Evolutionary conservation across 2,329 filamentous ascomycete genomes (phyloP).

Genomic region (Fusarium verticillioides): DNA sequence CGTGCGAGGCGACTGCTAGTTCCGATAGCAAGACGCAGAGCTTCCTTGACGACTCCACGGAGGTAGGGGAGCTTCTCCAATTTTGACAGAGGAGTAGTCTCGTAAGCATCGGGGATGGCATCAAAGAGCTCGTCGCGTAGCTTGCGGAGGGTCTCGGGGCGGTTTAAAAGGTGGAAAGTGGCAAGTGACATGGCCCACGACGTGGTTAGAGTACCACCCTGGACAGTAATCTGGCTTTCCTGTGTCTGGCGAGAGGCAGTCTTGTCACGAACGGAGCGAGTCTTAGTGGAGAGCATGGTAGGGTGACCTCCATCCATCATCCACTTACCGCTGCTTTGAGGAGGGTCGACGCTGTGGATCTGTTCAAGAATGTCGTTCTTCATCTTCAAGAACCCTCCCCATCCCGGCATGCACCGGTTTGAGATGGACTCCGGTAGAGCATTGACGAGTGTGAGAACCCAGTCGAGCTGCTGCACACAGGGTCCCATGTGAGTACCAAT

Average conservation of each 20-base stretch:
- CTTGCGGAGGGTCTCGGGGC: conserved; percentile 45
- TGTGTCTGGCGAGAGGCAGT: conserved; percentile 49
- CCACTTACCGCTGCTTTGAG: conserved; percentile 49
- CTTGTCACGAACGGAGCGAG: conserved; percentile 50
- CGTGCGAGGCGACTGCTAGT: conserved; percentile 61
- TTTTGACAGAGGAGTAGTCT: conserved; percentile 42
- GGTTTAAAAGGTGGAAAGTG: conserved; percentile 51
- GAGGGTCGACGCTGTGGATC: conserved; percentile 50
- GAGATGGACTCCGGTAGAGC: conserved; percentile 51
- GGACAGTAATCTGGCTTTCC: conserved; percentile 53
- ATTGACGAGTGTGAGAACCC: conserved; percentile 51
- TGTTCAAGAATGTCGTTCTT: conserved; percentile 52
- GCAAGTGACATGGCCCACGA: conserved; percentile 51
- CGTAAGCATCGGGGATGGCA: conserved; percentile 47
- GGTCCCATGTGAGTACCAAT: conserved; percentile 53
- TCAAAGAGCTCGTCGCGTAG: conserved; percentile 52
- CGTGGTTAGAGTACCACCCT: conserved; percentile 56
- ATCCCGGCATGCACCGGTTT: conserved; percentile 51
- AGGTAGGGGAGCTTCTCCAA: conserved; percentile 57
- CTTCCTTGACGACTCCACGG: conserved; percentile 62
- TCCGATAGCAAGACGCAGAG: conserved; percentile 60
- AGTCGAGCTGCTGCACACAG: conserved; percentile 51
- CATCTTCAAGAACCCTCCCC: conserved; percentile 53
- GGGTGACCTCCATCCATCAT: conserved; percentile 49
- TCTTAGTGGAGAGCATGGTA: conserved; percentile 51